Evolutionary conservation across 2,329 filamentous ascomycete genomes (phyloP), one percentile per base, ranked within the genome.

Genomic region (Arthrobotrys musiformis): DNA sequence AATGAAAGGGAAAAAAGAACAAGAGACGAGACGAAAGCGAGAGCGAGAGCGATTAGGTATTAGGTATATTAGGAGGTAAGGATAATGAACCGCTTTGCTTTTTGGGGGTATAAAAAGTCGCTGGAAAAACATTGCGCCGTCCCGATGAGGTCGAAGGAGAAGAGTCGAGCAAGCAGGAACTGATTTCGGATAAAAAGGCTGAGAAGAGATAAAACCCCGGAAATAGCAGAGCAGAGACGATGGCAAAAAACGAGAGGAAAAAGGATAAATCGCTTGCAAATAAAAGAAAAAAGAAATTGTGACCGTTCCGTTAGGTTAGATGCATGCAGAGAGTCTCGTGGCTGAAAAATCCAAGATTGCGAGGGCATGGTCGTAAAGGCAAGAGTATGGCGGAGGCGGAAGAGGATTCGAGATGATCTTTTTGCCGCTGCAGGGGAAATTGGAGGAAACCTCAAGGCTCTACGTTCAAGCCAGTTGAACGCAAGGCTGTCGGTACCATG

Each of bases 61-160:
- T 77, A 77, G 66, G 44, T 22, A 42, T 76, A 56, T 66, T 70
- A 61, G 42, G 37, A 37, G 35, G 54, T 28, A 37, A 50, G 40
- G 19, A 58, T 22, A 56, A 74, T 68, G 24, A 56, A 63, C 19
- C 40, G 60, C 58, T 66, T 69, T 70, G 64, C 64, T 70, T 76
- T 75, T 76, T 70, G 42, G 66, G 46, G 73, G 66, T 77, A 77
- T 77, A 77, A 76, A 67, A 66, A 62, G 66, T 77, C 73, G 73
- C 73, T 77, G 66, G 66, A 77, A 77, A 69, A 70, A 77, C 64
- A 77, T 70, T 66, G 73, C 66, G 66, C 73, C 73, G 73, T 77
- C 73, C 73, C 73, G 73, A 70, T 77, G 73, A 75, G 56, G 67
- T 64, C 66, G 68, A 66, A 72, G 30, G 54, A 40, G 54, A 62